Conservation (phyloP, 805 yeast genomes). For the Millerozyma acaciae region DNA sequence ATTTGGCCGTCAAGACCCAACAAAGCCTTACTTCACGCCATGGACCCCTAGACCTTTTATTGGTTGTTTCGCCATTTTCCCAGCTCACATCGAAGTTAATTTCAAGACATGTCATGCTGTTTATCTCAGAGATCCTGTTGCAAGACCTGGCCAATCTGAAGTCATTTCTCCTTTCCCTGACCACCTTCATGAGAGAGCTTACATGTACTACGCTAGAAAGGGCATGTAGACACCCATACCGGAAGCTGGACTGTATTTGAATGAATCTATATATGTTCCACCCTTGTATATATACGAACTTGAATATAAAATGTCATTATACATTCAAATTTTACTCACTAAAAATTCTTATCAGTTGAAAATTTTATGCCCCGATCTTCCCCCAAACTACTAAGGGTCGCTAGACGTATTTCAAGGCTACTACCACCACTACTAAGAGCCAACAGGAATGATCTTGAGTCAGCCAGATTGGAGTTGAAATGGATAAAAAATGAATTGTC, state of each 20-base stretch:
- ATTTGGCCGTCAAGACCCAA: constrained; percentile 75
- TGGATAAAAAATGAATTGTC: constrained; percentile 67
- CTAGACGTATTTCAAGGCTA: constrained; percentile 20
- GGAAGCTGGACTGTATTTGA: constrained; percentile 5
- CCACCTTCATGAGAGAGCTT: constrained; percentile 86
- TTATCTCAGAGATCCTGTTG: constrained; percentile 95
- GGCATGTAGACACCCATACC: constrained; percentile 46
- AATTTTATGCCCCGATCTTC: constrained; percentile 31
- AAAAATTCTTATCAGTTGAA: too few species aligned
- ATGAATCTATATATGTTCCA: constrained; percentile 1
- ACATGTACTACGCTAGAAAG: constrained; percentile 84
- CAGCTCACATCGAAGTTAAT: constrained; percentile 87
- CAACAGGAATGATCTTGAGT: constrained; percentile 22
- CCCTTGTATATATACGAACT: constrained; percentile 8
- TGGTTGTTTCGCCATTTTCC: constrained; percentile 88
- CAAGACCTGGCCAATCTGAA: constrained; percentile 95
- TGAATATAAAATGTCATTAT: background rate
- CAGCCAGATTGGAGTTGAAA: constrained; percentile 52
- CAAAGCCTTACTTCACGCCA: constrained; percentile 88
- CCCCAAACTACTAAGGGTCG: constrained; percentile 22
- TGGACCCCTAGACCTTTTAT: constrained; percentile 94
- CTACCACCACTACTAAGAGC: constrained; percentile 34
- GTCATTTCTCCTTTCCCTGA: constrained; percentile 85
- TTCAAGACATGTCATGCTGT: constrained; percentile 93
- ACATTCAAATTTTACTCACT: background rate